phyloP scores from a whole-genome alignment of 2,329 filamentous ascomycete species.

The Helotiales sp. region DNA sequence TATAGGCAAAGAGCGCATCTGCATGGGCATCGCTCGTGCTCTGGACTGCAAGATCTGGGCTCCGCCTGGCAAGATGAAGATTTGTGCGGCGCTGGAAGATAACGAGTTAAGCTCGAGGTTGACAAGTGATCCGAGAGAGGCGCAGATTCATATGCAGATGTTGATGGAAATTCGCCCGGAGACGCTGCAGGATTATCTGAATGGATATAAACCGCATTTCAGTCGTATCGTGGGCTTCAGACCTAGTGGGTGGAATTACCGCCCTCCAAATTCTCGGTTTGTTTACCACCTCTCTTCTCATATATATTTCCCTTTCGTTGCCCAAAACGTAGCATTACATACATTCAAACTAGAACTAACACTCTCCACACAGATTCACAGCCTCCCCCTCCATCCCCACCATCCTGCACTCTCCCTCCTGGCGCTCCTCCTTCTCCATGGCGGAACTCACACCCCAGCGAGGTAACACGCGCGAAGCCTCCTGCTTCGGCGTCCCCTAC shows the following conservation, averaged over 20 bases:
- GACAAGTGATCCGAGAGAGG: conserved; percentile 79
- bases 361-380: conserved; percentile 48
- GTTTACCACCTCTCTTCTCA: conserved; percentile 35
- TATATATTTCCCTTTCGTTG: conserved; percentile 9
- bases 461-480: conserved; percentile 80
- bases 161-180: conserved; percentile 93
- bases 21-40: conserved; percentile 86
- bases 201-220: conserved; percentile 80
- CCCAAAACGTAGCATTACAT: not conserved
- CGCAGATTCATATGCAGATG: conserved; percentile 97
- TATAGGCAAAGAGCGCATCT: conserved; percentile 97
- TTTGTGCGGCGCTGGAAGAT: conserved; percentile 85
- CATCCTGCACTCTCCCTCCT: conserved; percentile 64
- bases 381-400: conserved; percentile 66
- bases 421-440: conserved; percentile 76
- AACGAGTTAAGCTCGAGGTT: conserved; percentile 77
- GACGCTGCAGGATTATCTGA: conserved; percentile 87
- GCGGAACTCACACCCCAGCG: conserved; percentile 79
- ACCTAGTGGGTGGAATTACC: conserved; percentile 93
- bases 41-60: conserved; percentile 90
- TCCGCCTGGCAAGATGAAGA: conserved; percentile 78
- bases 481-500: conserved; percentile 94
- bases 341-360: not conserved
- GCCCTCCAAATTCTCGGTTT: conserved; percentile 66
- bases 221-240: conserved; percentile 87